Base-by-base conservation (phyloP, 192 early-diverging fungal species). In the Backusella morwellensis region DNA sequence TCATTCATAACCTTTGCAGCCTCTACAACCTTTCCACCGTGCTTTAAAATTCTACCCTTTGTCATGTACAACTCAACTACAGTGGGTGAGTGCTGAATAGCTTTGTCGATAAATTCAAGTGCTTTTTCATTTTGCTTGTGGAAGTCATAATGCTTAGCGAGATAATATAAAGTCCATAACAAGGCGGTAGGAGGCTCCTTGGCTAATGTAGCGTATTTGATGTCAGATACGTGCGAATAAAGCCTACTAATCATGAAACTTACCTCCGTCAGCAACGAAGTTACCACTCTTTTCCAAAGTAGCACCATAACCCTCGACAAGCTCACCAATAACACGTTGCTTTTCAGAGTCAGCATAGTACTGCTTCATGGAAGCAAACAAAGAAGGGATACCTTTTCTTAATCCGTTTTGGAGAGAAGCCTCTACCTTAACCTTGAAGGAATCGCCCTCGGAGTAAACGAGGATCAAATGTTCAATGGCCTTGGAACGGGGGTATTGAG, bases 11-110 rank as follows among this genome's bases (percentile, higher is more conserved):
- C 87, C 8, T 92, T 81, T 81, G 88, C 89, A 1, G 98, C 98
- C 8, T 85, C 82, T 0, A 84, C 76, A 42, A 84, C 44, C 74
- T 96, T 92, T 50, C 97, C 96, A 3, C 88, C 91, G 74, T 98
- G 97, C 91, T 99, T 99, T 74, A 94, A 85, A 66, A 99, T 95
- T 74, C 92, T 88, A n/a, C 95, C 98, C 84, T 97, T 95, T 63
- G 93, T 91, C 93, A 97, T 96, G 41, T 92, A 89, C 32, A 97
- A 86, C 79, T 99, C 98, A 9, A 97, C 95, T 8, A 94, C 84
- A 6, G 95, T 95, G 15, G 96, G 95, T n/a, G 96, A 93, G 75
- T 94, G 91, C 52, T 86, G 85, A 79, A 97, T 93, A 12, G 96
- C 96, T 67, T 89, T 84, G 56, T 97, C 88, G 32, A 99, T 94